These are phyloP conservation scores for Diaporthe destruens DNA, from an alignment of 2,329 filamentous ascomycete species.

Conservation along the genomic window DNA sequence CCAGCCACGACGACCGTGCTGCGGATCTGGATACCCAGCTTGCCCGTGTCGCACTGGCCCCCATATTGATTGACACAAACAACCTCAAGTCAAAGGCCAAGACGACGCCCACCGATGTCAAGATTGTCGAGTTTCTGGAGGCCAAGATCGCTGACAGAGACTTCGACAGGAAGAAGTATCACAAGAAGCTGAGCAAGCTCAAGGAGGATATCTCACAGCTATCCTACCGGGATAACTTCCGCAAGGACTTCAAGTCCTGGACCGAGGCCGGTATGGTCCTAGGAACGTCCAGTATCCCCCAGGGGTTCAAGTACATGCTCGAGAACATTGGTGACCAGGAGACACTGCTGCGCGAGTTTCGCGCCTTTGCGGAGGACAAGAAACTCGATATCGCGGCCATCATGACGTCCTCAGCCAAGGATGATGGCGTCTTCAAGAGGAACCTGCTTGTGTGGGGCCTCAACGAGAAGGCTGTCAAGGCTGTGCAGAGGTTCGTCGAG, in stretches of 20 bases:
- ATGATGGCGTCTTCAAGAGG: constrained; percentile 68
- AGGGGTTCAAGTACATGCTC: constrained; percentile 71
- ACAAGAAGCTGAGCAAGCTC: constrained; percentile 68
- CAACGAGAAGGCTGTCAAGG: constrained; percentile 60
- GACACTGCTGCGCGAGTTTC: constrained; percentile 62
- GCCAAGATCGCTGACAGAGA: constrained; percentile 51
- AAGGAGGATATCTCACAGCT: constrained; percentile 77
- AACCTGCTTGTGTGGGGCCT: constrained; percentile 77
- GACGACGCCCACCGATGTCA: constrained; percentile 52
- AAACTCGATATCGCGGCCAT: constrained; percentile 73
- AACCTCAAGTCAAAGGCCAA: constrained; percentile 67
- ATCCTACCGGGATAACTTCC: constrained; percentile 74
- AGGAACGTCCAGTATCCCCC: constrained; percentile 76
- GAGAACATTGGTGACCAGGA: constrained; percentile 61
- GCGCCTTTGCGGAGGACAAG: constrained; percentile 67
- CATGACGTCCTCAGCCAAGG: constrained; percentile 74
- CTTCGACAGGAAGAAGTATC: constrained; percentile 70
- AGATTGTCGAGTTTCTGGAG: constrained; percentile 68
- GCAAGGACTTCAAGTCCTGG: constrained; percentile 92
- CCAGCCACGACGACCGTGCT: constrained; percentile 52
- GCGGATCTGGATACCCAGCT: constrained; percentile 66
- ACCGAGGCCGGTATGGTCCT: constrained; percentile 66
- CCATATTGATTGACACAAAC: constrained; percentile 80
- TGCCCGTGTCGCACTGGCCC: constrained; percentile 75
- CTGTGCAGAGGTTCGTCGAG: constrained; percentile 67